A percentile compares a stretch with the other conserved stretches of the same genome.
These are phyloP conservation scores for Globisporangium polare DNA, from an alignment of 352 stramenopile genomes.

Conservation along the genomic window DNA sequence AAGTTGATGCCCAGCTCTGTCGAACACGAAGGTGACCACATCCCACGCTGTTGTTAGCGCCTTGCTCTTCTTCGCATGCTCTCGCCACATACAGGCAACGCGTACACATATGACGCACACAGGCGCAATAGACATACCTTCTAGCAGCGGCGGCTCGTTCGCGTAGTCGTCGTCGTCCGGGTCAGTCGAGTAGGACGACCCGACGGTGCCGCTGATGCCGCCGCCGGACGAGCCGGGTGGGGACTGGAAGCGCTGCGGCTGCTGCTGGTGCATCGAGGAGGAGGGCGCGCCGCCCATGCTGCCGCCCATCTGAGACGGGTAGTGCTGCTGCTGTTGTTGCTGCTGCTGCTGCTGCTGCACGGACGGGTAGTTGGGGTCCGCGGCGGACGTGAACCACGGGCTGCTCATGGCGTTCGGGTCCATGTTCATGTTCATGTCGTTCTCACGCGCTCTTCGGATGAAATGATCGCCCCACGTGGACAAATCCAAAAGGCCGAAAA, in stretches of 20 bases:
- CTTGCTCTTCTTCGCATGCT: background rate
- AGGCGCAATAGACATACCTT: conserved; percentile 45
- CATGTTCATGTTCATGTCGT: conserved; percentile 76
- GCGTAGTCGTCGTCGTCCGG: conserved; percentile 88
- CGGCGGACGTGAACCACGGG: conserved; percentile 62
- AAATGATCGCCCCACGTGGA: background rate
- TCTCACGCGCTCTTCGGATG: background rate
- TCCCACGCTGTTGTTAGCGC: background rate
- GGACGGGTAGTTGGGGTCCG: conserved; percentile 38
- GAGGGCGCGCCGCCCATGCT: background rate
- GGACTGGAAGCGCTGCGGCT: conserved; percentile 16
- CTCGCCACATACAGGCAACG: background rate
- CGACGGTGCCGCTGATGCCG: conserved; percentile 14
- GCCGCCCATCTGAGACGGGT: conserved; percentile 1
- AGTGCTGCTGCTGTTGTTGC: conserved; percentile 10
- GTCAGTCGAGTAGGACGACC: conserved; percentile 14
- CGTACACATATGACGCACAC: background rate
- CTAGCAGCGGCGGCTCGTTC: conserved; percentile 95
- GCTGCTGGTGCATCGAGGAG: background rate
- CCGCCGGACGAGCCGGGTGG: conserved; percentile 19
- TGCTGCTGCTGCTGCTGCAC: conserved; percentile 20
- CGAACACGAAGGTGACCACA: background rate
- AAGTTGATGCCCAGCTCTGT: conserved; percentile 97
- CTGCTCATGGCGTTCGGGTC: conserved; percentile 53
- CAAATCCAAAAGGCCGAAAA: too few relatives aligned